Evolutionary conservation across 257 asterid genomes (phyloP), one percentile per base, ranked within the genome.

Genomic region (Gardenia jasminoides): DNA sequence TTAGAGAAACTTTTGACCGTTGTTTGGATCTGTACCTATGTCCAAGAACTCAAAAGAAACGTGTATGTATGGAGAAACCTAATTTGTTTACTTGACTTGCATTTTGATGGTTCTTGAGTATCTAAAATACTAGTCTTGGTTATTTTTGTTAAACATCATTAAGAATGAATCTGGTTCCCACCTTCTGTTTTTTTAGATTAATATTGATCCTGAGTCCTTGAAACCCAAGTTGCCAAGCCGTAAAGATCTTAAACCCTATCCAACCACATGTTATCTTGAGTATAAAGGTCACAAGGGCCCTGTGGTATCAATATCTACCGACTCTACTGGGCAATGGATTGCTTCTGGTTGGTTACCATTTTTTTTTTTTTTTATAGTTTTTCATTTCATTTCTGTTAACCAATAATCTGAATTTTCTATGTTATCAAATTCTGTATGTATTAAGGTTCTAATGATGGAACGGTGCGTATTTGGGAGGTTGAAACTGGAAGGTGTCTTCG

Each of bases 391-490:
- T 44, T 24, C 4, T 24, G 41, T 10, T 62, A 24, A 77, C 78
- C 36, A 33, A 65, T 75, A 41, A 22, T 41, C 26, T 58, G 58
- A 39, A 33, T 75, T 50, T 77, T 41, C 48, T 77, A 67, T 68
- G 72, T 87, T 74, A 74, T 68, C 19, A 41, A 28, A 44, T 70
- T 83, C 11, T 75, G 16, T 77, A 54, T 78, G 54, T 62, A 33
- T 87, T 80, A 84, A 96, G 99, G 99, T 80, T 93, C 99, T 24
- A 88, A 81, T 83, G 99, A 96, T 85, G 96, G 97, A 84, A 92
- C 97, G 67, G 97, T 88, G 82, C 98, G 99, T 78, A 79, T 96
- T 72, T 96, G 98, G 99, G 99, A 96, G 88, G 94, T 96, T 67
- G 99, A 93, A 84, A 91, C 97, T 64, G 97, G 99, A 82, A 90